Evolutionary conservation across 2,329 filamentous ascomycete genomes (phyloP).

Genomic region (Sphaerostilbella broomeana): DNA sequence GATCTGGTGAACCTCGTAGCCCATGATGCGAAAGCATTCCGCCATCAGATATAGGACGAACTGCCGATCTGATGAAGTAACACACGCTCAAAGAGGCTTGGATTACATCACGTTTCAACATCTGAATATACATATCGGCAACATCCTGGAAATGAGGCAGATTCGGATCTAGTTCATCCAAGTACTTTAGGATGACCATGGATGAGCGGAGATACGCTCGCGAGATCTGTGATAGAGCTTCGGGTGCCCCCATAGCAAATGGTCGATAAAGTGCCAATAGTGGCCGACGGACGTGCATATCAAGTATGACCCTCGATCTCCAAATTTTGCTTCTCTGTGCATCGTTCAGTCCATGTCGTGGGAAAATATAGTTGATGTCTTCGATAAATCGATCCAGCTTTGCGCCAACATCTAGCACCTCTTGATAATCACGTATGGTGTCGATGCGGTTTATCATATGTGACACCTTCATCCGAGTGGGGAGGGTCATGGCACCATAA

Average conservation of each 20-base stretch:
- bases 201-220: conserved; percentile 48
- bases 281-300: conserved; percentile 48
- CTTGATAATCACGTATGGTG: conserved; percentile 44
- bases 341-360: conserved; percentile 37
- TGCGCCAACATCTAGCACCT: conserved; percentile 47
- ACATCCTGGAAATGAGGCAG: conserved; percentile 41
- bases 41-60: conserved; percentile 25
- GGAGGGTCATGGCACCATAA: conserved; percentile 46
- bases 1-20: conserved; percentile 29
- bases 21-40: conserved; percentile 25
- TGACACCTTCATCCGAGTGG: conserved; percentile 42
- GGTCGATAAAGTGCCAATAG: conserved; percentile 48
- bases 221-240: conserved; percentile 45
- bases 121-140: conserved; percentile 46
- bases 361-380: conserved; percentile 48
- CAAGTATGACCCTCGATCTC: conserved; percentile 44
- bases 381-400: conserved; percentile 48
- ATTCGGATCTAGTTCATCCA: conserved; percentile 46
- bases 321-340: conserved; percentile 44
- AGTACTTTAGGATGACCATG: conserved; percentile 48
- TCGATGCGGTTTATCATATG: conserved; percentile 47
- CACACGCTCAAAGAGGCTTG: conserved; percentile 51
- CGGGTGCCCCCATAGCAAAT: conserved; percentile 45
- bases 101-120: conserved; percentile 48
- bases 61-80: conserved; percentile 42